Conservation (phyloP, 371 early-diverging fungal species). For the Lichtheimia corymbifera region DNA sequence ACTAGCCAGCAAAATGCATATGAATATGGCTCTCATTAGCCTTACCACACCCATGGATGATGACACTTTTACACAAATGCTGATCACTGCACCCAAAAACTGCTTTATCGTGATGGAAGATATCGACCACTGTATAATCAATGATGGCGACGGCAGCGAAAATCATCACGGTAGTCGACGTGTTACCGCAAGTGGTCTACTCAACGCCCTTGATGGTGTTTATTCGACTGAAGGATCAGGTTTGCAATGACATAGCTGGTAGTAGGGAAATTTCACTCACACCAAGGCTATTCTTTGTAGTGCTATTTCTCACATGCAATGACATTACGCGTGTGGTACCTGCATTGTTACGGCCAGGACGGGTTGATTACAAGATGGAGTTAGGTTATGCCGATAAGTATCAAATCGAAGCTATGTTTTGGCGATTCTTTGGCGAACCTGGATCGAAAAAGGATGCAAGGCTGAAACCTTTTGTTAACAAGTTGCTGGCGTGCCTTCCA, state of each 20-base stretch:
- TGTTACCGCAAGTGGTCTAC: slow-evolving; percentile 78
- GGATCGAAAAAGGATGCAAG: no score
- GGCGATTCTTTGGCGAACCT: slow-evolving; percentile 38
- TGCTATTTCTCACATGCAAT: slow-evolving; percentile 95
- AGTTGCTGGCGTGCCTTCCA: slow-evolving; percentile 24
- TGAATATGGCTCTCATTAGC: slow-evolving; percentile 44
- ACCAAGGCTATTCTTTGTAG: slow-evolving; percentile 10
- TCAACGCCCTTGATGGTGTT: slow-evolving; percentile 95
- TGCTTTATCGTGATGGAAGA: slow-evolving; percentile 49
- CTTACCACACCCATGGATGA: slow-evolving; percentile 21
- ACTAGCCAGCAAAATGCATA: slow-evolving; percentile 55
- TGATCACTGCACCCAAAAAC: slow-evolving; percentile 31
- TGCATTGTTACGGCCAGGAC: slow-evolving; percentile 94
- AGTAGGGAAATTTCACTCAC: no score
- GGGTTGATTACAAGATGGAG: slow-evolving; percentile 86
- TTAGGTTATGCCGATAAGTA: slow-evolving; percentile 73
- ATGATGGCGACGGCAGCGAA: slow-evolving; percentile 18
- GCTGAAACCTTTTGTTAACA: slow-evolving; percentile 1
- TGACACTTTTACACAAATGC: slow-evolving; percentile 25
- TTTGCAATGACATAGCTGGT: not conserved
- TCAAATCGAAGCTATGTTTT: slow-evolving; percentile 66
- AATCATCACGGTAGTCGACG: slow-evolving; percentile 24
- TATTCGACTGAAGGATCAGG: slow-evolving; percentile 69
- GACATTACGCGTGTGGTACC: slow-evolving; percentile 89
- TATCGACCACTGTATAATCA: slow-evolving; percentile 42